Evolutionary conservation across 176 grass and related monocot genomes (phyloP).

Genomic region (Pontederia crassipes): DNA sequence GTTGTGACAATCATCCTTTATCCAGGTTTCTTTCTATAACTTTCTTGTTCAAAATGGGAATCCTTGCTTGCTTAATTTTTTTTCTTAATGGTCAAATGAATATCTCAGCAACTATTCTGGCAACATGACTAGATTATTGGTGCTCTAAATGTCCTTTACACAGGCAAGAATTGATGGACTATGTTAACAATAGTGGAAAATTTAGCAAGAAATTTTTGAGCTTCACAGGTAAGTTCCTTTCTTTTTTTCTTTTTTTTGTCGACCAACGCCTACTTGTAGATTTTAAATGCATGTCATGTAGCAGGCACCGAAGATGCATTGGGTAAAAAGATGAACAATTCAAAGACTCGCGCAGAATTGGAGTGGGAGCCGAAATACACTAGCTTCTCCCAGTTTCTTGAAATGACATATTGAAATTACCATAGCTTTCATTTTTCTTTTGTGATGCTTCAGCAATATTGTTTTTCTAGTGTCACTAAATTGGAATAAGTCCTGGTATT

Average conservation of each 20-base stretch:
- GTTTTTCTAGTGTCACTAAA: too few species aligned
- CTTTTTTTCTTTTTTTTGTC: too few species aligned
- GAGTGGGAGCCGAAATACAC: slow-evolving; percentile 61
- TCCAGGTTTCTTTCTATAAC: slow-evolving; percentile 28
- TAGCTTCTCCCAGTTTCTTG: slow-evolving; percentile 57
- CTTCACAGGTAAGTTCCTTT: slow-evolving; percentile 53
- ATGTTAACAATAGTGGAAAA: slow-evolving; percentile 54
- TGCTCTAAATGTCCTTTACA: slow-evolving; percentile 13
- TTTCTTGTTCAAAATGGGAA: too few species aligned
- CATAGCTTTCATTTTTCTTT: too few species aligned
- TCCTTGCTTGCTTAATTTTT: too few species aligned
- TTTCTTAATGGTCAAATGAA: too few species aligned
- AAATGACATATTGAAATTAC: background rate
- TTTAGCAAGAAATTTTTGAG: slow-evolving; percentile 58
- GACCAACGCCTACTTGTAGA: background rate
- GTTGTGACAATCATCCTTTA: slow-evolving; percentile 56
- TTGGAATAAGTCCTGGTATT: too few species aligned
- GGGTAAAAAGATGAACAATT: slow-evolving; percentile 87
- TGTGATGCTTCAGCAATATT: too few species aligned
- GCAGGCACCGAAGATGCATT: slow-evolving; percentile 56
- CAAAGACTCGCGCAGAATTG: slow-evolving; percentile 51
- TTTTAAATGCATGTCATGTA: background rate
- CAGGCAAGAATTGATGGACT: slow-evolving; percentile 92
- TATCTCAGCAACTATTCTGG: too few species aligned
- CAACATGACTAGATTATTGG: too few species aligned